A percentile compares a stretch with the other conserved stretches of the same genome.
Conservation (phyloP, 1,284 basidiomycete species). For the Fomitopsis schrenkii region DNA sequence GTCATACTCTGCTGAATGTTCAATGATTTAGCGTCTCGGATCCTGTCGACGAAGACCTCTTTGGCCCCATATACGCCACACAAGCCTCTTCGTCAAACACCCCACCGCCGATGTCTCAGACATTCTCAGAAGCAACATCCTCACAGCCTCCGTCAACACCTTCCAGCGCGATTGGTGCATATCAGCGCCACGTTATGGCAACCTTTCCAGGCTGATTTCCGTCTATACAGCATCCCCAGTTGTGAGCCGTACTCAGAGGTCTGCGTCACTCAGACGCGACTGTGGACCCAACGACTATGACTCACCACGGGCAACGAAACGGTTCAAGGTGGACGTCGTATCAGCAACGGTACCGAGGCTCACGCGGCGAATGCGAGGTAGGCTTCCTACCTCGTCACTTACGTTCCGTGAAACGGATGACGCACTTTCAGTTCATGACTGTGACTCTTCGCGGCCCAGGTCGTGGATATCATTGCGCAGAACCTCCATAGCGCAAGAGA, state of each 20-base stretch:
- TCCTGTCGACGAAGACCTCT: background rate
- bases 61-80: background rate
- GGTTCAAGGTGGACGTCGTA: background rate
- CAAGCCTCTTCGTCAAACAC: background rate
- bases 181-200: background rate
- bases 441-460: too few species aligned
- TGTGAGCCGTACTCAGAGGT: background rate
- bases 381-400: background rate
- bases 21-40: background rate
- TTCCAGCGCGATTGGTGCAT: background rate
- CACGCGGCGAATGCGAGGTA: background rate
- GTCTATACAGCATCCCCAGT: background rate
- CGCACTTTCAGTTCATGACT: background rate
- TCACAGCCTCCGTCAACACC: background rate
- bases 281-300: background rate
- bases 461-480: too few species aligned
- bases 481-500: too few species aligned
- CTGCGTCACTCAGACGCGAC: background rate
- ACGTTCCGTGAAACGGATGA: background rate
- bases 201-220: background rate
- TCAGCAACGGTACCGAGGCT: background rate
- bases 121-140: background rate
- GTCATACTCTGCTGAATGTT: background rate
- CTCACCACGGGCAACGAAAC: background rate
- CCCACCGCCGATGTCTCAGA: background rate